phyloP scores from a whole-genome alignment of 192 early-diverging fungal species.

The Coemansia sp. region DNA sequence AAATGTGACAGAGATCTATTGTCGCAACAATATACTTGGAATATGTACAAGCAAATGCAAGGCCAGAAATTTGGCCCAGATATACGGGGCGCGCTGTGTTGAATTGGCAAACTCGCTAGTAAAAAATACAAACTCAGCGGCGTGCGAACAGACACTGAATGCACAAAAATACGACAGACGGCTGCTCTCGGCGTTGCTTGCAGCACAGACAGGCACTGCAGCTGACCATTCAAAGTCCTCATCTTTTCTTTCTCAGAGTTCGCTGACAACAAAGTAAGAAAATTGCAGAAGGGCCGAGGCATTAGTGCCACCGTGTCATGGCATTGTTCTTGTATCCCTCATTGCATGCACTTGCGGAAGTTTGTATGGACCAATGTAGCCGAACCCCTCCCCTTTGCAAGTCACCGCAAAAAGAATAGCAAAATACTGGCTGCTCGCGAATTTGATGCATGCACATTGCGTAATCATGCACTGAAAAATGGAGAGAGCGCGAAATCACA shows the following conservation, averaged over 20 bases:
- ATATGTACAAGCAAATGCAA: not conserved
- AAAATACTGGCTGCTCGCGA: not conserved
- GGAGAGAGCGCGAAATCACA: not conserved
- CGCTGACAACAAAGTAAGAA: no score
- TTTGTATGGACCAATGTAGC: not conserved
- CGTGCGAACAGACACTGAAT: no score
- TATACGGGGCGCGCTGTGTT: no score
- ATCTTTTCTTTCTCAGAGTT: no score
- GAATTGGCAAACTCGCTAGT: no score
- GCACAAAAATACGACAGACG: no score
- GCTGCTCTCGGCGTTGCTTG: no score
- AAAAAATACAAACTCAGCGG: no score
- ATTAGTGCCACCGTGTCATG: conserved; percentile 8
- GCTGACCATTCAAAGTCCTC: not conserved
- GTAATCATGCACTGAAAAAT: not conserved
- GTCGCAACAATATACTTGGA: not conserved
- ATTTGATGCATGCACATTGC: not conserved
- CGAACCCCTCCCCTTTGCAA: not conserved
- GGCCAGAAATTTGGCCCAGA: not conserved
- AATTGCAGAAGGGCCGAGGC: not conserved
- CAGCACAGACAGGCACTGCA: not conserved
- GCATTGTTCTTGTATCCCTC: not conserved
- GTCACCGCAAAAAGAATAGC: not conserved
- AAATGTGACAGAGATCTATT: not conserved
- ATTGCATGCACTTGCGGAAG: not conserved